Evolutionary conservation across 345 rosid genomes (phyloP).

Genomic region (Populus pruinosa): DNA sequence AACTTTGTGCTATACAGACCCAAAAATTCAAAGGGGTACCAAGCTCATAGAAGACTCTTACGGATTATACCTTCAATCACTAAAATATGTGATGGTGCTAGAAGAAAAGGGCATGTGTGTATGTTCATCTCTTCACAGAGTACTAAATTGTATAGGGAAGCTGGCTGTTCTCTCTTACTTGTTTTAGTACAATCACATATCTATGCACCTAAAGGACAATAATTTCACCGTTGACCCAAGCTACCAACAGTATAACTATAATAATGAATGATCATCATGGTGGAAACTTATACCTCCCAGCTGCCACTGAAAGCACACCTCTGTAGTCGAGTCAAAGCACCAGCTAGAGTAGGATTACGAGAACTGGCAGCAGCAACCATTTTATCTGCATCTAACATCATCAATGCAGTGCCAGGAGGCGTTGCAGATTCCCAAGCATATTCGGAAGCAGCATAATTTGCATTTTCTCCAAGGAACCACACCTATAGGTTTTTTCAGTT

Average conservation of each 20-base stretch:
- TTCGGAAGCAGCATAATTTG: conserved; percentile 99
- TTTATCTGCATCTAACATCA: conserved; percentile 99
- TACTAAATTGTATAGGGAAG: background rate
- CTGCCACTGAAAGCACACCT: conserved; percentile 99
- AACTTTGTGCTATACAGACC: too few relatives aligned
- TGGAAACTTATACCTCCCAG: conserved; percentile 83
- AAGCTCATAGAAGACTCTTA: too few relatives aligned
- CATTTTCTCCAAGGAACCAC: conserved; percentile 99
- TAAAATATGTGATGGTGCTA: too few relatives aligned
- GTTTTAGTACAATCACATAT: background rate
- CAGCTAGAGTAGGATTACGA: conserved; percentile 95
- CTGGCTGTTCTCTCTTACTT: background rate
- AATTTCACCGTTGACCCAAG: background rate
- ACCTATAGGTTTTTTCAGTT: conserved; percentile 45
- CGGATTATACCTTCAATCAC: too few relatives aligned
- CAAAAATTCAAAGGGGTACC: too few relatives aligned
- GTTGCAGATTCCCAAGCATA: conserved; percentile 99
- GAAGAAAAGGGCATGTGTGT: too few relatives aligned
- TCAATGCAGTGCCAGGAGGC: conserved; percentile 99
- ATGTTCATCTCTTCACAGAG: background rate
- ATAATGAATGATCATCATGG: conserved; percentile 12
- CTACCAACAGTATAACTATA: background rate
- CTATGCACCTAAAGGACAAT: background rate
- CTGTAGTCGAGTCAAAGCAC: conserved; percentile 97
- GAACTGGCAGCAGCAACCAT: conserved; percentile 99